A percentile compares a stretch with the other conserved stretches of the same genome.
phyloP scores from a whole-genome alignment of 352 stramenopile species.

The Phytophthora hybrid region DNA sequence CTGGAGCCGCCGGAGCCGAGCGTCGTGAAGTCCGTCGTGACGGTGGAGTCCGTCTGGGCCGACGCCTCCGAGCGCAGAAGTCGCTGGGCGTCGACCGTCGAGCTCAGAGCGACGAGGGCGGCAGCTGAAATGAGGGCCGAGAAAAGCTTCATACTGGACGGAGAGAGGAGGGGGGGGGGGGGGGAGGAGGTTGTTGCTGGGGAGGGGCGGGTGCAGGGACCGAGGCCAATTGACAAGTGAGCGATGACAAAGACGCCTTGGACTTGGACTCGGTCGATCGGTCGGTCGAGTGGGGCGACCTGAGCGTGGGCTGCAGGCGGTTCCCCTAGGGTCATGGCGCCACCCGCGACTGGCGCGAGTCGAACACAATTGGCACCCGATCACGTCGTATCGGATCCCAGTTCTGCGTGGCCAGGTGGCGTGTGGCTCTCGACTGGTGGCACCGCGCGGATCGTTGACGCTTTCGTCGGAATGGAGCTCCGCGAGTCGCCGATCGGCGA shows the following conservation, averaged over 20 bases:
- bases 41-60: slow-evolving; percentile 18
- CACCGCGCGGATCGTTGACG: slow-evolving; percentile 8
- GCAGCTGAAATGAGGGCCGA: slow-evolving; percentile 13
- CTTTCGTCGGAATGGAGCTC: slow-evolving; percentile 1
- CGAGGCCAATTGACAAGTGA: slow-evolving; percentile 28
- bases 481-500: slow-evolving; percentile 12
- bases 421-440: slow-evolving; percentile 20
- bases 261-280: not conserved
- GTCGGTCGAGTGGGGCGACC: too few relatives aligned
- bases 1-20: slow-evolving; percentile 20
- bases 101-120: slow-evolving; percentile 11
- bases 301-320: not conserved
- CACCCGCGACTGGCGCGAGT: slow-evolving; percentile 18
- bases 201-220: not conserved
- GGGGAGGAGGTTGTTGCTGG: not conserved
- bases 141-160: slow-evolving; percentile 24
- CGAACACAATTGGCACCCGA: not conserved
- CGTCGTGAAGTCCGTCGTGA: slow-evolving; percentile 24
- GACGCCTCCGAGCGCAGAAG: slow-evolving; percentile 33
- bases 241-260: not conserved
- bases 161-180: not conserved
- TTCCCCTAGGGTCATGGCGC: not conserved
- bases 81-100: slow-evolving; percentile 26
- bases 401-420: slow-evolving; percentile 18
- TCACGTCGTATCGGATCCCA: slow-evolving; percentile 18